Evolutionary conservation across 108 stramenopile genomes (phyloP).

Genomic region (Chaetoceros tenuissimus): DNA sequence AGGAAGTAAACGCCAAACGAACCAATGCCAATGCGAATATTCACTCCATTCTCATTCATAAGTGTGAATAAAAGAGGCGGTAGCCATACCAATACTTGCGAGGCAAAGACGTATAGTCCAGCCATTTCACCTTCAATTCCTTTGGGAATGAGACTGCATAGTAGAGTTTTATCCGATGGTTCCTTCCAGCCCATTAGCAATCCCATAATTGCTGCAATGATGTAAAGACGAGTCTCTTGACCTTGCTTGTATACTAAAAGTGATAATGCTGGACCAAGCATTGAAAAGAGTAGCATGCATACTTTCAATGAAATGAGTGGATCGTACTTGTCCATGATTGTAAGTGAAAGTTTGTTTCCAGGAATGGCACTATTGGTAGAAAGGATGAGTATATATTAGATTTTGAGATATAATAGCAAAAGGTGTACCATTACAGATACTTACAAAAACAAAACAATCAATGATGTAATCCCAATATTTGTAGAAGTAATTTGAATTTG

Average conservation of each 20-base stretch:
- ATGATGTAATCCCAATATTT: neutral
- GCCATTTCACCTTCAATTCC: conserved; percentile 73
- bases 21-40: conserved; percentile 30
- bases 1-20: conserved; percentile 22
- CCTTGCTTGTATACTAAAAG: conserved; percentile 36
- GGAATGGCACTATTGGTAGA: too few relatives aligned
- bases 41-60: conserved; percentile 58
- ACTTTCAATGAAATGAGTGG: neutral
- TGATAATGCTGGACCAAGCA: conserved; percentile 3
- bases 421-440: too few relatives aligned
- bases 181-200: conserved; percentile 62
- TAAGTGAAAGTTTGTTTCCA: neutral
- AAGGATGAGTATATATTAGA: too few relatives aligned
- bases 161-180: conserved; percentile 35
- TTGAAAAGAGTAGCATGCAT: neutral
- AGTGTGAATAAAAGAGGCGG: conserved; percentile 61
- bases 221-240: conserved; percentile 30
- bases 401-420: too few relatives aligned
- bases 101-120: conserved; percentile 59
- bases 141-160: conserved; percentile 42
- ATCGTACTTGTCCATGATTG: neutral
- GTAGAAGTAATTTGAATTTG: neutral
- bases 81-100: conserved; percentile 55
- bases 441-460: neutral
- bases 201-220: conserved; percentile 60